Conservation (phyloP, 2,329 filamentous ascomycete species). For the Cladosporium sp. region DNA sequence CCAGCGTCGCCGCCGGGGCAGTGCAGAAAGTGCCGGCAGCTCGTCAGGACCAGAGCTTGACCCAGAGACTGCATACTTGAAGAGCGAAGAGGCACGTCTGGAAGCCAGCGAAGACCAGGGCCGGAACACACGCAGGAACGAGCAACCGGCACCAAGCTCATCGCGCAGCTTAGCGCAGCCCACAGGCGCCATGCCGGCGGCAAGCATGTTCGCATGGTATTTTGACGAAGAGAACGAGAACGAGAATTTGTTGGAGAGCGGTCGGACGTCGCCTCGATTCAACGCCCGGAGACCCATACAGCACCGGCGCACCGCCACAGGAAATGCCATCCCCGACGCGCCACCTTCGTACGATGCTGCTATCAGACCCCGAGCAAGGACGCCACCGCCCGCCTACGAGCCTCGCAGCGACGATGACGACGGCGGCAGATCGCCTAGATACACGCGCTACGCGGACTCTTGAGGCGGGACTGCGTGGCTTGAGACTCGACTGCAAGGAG, state of each 20-base stretch:
- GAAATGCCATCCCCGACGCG: constrained; percentile 12
- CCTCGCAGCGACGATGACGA: constrained; percentile 32
- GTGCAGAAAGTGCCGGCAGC: constrained; percentile 28
- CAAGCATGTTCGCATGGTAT: constrained; percentile 34
- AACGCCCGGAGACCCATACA: constrained; percentile 27
- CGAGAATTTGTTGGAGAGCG: not conserved
- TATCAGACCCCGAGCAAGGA: constrained; percentile 26
- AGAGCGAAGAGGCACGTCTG: constrained; percentile 34
- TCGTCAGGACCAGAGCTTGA: constrained; percentile 19
- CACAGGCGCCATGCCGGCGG: constrained; percentile 28
- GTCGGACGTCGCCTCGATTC: constrained; percentile 20
- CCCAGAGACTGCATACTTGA: constrained; percentile 29
- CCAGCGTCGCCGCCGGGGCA: constrained; percentile 29
- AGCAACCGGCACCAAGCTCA: not conserved
- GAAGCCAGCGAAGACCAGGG: constrained; percentile 30
- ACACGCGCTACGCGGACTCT: constrained; percentile 11
- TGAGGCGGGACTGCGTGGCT: not conserved
- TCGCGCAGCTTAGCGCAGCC: constrained; percentile 5
- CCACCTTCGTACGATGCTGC: constrained; percentile 31
- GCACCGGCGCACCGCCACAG: constrained; percentile 27
- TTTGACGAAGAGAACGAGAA: constrained; percentile 23
- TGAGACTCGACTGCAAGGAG: not conserved
- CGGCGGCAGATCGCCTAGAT: constrained; percentile 14
- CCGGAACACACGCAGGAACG: not conserved
- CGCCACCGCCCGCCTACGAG: constrained; percentile 36